Evolutionary conservation across 345 rosid genomes (phyloP).

Genomic region (Citrus trifoliata): DNA sequence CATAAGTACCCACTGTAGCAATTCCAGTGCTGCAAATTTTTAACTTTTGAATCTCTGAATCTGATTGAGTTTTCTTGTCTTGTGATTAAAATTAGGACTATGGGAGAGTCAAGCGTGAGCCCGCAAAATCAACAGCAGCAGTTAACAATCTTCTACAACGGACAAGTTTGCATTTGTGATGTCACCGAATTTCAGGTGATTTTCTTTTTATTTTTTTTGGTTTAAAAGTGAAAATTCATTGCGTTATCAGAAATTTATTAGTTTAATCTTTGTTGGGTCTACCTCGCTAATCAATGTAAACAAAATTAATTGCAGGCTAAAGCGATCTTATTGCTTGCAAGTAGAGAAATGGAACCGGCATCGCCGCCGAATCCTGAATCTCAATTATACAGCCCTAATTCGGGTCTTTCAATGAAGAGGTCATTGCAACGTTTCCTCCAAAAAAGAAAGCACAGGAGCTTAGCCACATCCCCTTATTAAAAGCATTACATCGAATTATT

Average conservation of each 20-base stretch:
- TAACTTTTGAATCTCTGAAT: no score
- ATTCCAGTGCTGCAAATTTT: background rate
- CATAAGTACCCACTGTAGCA: no score
- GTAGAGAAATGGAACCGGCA: constrained; percentile 15
- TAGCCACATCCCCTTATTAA: constrained; percentile 15
- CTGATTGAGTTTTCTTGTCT: background rate
- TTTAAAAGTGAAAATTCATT: no score
- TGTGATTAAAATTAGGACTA: constrained; percentile 10
- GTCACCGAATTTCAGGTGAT: constrained; percentile 47
- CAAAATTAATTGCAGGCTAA: constrained; percentile 21
- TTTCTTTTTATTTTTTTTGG: background rate
- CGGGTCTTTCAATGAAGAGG: constrained; percentile 32
- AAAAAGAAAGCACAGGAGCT: constrained; percentile 25
- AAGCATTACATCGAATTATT: no score
- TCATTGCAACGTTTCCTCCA: constrained; percentile 42
- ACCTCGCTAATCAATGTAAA: no score
- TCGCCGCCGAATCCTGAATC: background rate
- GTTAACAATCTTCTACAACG: constrained; percentile 49
- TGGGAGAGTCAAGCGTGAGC: constrained; percentile 18
- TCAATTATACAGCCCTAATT: constrained; percentile 11
- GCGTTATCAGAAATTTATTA: no score
- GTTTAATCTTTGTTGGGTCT: no score
- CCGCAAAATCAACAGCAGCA: constrained; percentile 22
- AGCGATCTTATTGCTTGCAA: constrained; percentile 26
- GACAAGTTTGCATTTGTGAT: constrained; percentile 40